Base-by-base conservation (phyloP, 495 filamentous ascomycete species). In the Trichoderma erinaceum region DNA sequence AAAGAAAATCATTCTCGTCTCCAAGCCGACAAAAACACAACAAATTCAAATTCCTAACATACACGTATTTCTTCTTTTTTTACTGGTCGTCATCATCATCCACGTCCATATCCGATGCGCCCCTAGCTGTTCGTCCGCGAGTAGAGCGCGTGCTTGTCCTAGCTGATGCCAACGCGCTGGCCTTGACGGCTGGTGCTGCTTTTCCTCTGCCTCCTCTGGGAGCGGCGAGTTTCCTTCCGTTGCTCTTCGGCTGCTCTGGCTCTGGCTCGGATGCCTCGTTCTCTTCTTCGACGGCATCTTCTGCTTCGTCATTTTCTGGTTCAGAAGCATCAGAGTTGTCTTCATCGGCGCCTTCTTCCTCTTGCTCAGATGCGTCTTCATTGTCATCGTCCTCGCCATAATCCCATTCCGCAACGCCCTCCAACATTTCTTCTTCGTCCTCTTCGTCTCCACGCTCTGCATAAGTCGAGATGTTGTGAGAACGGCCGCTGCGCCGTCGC, bases 401-500 rank as follows among this genome's bases (percentile, higher is more conserved):
- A 29, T 82, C 80, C 84, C 84, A 86, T 73, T 79, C 72, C 4
- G 84, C 82, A 12, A 86, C 84, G 8, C 84, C 84, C 44, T 80
- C 79, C 27, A 81, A 70, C 84, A 86, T 86, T 68, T 86, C 84
- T 74, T 85, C 79, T 44, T 86, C 85, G 63, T 84, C 83, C 41
- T 82, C 83, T 4, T 76, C 77, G 41, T 77, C 78, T 46, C 85
- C 85, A 58, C 82, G 78, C 72, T 86, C 83, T 7, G 80, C 78
- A 68, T 85, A 85, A 3, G 76, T 76, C 25, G 72, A 73, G 63
- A 75, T 79, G 18, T 72, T 77, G 38, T 68, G 73, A n/a, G 76
- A 76, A 46, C 85, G 80, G 15, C 81, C 82, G 68, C 84, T 87
- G 25, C 83, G 83, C 25, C 85, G 77, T 65, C 85, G 80, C 52